Base-by-base conservation (phyloP, 208 protist species). In the Leishmania major region DNA sequence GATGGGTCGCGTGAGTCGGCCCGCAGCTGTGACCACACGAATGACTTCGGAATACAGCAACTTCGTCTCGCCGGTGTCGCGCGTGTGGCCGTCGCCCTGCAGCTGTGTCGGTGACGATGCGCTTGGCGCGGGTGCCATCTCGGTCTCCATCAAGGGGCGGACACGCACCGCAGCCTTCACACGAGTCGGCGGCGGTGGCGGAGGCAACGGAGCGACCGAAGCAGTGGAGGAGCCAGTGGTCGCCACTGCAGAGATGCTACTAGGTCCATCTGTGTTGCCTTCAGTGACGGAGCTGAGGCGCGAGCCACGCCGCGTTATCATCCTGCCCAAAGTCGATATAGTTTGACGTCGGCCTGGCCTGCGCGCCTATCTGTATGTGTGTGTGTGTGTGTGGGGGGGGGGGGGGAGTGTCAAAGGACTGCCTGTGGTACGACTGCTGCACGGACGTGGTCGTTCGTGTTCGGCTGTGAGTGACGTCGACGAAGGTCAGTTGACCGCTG, bases 81-180 rank as follows among this genome's bases (percentile, higher is more conserved):
- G 22, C n/a, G 45, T 8, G 43, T 74, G 70, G 70, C 43, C 6
- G 70, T 53, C 45, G 70, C n/a, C 70, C 45, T 6, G 35, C 45
- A 25, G 70, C 70, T 22, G 70, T 15, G 70, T 8, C 45, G 45
- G 25, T 37, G 70, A 40, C 70, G 45, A 51, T 13, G 75, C 37
- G n/a, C 57, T 69, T 37, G 49, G 22, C 43, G 53, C 35, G 4
- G 79, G 49, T 60, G 28, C 28, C 62, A 57, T 47, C 74, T 86
- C 83, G 2, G 40, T 28, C 4, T 79, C 55, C 11, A 86, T 19
- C 15, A 86, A 79, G 4, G 83, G 83, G 0, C 83, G 83, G 43
- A 86, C 83, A 51, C 83, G 78, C 31, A 86, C 83, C 4, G 83
- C 83, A 6, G 83, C 83, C 60, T 80, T 66, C n/a, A 86, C 49